phyloP scores from a whole-genome alignment of 768 basidiomycete genomes.

The Trichaptum fuscoviolaceum region DNA sequence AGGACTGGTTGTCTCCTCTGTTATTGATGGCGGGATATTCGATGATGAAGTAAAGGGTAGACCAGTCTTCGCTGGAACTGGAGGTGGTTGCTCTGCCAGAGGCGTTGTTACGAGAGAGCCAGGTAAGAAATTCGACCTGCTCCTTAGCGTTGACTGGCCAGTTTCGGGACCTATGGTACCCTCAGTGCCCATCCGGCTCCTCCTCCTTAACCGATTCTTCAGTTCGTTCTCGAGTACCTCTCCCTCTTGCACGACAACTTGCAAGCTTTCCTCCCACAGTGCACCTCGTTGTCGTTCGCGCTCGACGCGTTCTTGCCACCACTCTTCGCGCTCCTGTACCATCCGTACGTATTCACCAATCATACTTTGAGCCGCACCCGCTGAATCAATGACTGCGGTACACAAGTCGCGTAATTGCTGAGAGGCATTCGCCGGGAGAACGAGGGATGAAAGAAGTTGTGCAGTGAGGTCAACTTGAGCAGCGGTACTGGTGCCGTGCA shows the following conservation, averaged over 20 bases:
- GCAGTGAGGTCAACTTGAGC: conserved; percentile 77
- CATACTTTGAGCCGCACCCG: conserved; percentile 50
- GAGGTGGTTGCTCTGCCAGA: background rate
- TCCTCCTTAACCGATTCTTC: conserved; percentile 49
- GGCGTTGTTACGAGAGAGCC: background rate
- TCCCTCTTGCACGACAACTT: conserved; percentile 80
- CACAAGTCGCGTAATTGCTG: conserved; percentile 29
- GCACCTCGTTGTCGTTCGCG: conserved; percentile 57
- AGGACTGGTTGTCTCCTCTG: background rate
- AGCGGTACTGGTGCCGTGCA: conserved; percentile 62
- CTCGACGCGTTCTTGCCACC: conserved; percentile 62
- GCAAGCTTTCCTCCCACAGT: conserved; percentile 89
- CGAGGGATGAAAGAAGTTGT: conserved; percentile 53
- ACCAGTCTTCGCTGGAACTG: conserved; percentile 3
- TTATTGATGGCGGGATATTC: conserved; percentile 8
- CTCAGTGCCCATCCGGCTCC: conserved; percentile 35
- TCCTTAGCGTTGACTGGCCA: background rate
- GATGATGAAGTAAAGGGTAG: conserved; percentile 6
- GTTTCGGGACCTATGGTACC: background rate
- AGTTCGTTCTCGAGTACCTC: conserved; percentile 80
- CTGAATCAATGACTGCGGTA: conserved; percentile 55
- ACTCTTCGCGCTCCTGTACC: conserved; percentile 73
- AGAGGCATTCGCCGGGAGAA: conserved; percentile 26
- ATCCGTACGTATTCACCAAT: conserved; percentile 66
- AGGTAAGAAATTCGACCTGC: background rate